Evolutionary conservation across 1,139 yeast genomes (phyloP).

Genomic region (Entelexis paramagnoliae): DNA sequence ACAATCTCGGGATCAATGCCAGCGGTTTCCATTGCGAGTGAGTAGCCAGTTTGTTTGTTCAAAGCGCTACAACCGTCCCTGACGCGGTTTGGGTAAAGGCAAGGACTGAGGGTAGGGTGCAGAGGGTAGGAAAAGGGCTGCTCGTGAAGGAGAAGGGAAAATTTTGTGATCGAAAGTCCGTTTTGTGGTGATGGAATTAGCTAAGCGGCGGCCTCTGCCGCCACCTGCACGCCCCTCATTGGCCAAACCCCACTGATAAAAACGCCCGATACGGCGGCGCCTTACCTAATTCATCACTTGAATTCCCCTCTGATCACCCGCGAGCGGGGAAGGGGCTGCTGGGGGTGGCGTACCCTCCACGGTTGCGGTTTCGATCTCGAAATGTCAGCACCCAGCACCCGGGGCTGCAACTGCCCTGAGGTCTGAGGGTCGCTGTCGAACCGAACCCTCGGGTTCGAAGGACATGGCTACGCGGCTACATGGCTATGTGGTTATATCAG

Average conservation of each 20-base stretch:
- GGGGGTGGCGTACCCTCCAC: slow-evolving; percentile 7
- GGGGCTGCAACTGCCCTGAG: slow-evolving; percentile 1
- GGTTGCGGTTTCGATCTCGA: background rate
- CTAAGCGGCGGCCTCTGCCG: slow-evolving; percentile 3
- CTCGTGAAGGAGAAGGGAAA: slow-evolving; percentile 10
- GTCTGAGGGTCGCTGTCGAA: slow-evolving; percentile 4
- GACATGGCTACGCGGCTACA: background rate
- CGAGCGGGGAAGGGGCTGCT: slow-evolving; percentile 8
- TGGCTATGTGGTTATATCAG: background rate
- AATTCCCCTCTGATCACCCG: background rate
- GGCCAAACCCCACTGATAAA: background rate
- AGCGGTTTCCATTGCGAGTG: slow-evolving; percentile 24
- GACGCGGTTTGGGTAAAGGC: slow-evolving; percentile 24
- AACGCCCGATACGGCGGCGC: background rate
- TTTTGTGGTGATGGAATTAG: slow-evolving; percentile 14
- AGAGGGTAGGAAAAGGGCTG: slow-evolving; percentile 23
- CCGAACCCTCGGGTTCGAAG: background rate
- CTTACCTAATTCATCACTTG: background rate
- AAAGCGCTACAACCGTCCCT: slow-evolving; percentile 5
- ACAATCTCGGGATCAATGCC: slow-evolving; percentile 31
- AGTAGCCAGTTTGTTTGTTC: background rate
- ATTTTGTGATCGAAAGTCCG: slow-evolving; percentile 4
- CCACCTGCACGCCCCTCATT: background rate
- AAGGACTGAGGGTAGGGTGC: slow-evolving; percentile 24
- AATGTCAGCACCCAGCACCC: background rate